Evolutionary conservation across 441 rosid genomes (phyloP).

Genomic region (Jatropha multifida): DNA sequence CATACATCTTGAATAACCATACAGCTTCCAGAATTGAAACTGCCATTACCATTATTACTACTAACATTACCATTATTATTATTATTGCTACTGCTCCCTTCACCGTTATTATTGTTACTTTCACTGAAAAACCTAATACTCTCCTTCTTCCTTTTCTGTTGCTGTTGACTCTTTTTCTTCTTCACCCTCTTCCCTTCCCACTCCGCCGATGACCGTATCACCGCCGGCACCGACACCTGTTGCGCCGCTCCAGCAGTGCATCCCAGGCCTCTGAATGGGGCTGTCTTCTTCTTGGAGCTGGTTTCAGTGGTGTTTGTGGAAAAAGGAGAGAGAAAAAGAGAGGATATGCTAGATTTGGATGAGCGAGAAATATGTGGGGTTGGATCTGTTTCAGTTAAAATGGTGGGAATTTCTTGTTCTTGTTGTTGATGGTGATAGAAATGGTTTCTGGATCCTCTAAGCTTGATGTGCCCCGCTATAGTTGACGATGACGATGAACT

Average conservation of each 20-base stretch:
- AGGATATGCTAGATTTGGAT: constrained; percentile 43
- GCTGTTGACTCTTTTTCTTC: constrained; percentile 46
- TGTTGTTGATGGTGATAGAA: constrained; percentile 17
- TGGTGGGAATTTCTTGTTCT: constrained; percentile 24
- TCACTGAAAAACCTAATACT: constrained; percentile 29
- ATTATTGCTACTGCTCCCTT: not conserved
- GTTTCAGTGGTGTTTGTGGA: constrained; percentile 26
- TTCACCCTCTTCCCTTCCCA: constrained; percentile 60
- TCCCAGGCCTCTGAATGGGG: constrained; percentile 65
- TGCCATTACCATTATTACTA: constrained; percentile 25
- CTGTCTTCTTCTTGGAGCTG: constrained; percentile 47
- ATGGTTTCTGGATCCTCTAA: constrained; percentile 52
- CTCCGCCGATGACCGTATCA: constrained; percentile 72
- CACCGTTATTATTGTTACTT: constrained; percentile 19
- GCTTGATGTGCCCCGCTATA: constrained; percentile 45
- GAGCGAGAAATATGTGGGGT: constrained; percentile 44
- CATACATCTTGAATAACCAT: constrained; percentile 63
- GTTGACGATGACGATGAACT: constrained; percentile 26
- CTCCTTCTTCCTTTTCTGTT: constrained; percentile 40
- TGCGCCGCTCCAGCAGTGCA: constrained; percentile 71
- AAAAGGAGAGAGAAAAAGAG: constrained; percentile 31
- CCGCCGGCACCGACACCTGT: constrained; percentile 81
- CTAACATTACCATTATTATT: not conserved
- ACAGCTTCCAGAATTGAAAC: constrained; percentile 37
- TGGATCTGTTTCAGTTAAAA: constrained; percentile 26